phyloP scores from a whole-genome alignment of 352 stramenopile species.

The Globisporangium cederbergense region DNA sequence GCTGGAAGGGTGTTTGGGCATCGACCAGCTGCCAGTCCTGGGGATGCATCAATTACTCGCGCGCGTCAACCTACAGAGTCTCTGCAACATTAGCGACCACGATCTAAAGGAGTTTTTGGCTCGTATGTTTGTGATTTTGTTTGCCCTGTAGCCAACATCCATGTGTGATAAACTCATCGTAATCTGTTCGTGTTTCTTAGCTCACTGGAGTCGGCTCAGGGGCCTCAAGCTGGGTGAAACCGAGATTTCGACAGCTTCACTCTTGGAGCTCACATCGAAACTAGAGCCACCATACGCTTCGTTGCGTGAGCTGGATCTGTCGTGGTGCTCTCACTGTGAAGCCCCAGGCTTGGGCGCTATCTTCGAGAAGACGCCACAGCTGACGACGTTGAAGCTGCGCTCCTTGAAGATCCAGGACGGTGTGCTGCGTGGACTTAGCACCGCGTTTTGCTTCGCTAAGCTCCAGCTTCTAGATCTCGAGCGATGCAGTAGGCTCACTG shows the following conservation, averaged over 20 bases:
- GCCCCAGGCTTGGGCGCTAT: constrained; percentile 11
- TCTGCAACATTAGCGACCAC: constrained; percentile 9
- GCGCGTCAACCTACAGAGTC: constrained; percentile 15
- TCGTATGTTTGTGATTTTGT: neutral
- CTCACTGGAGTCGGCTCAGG: constrained; percentile 8
- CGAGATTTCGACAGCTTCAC: constrained; percentile 15
- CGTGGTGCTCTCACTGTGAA: constrained; percentile 21
- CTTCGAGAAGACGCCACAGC: constrained; percentile 7
- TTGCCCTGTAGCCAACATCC: neutral
- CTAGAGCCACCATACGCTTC: neutral
- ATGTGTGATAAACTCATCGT: neutral
- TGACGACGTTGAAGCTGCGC: constrained; percentile 18
- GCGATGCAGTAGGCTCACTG: constrained; percentile 18
- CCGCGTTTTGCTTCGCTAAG: neutral
- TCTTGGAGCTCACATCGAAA: neutral
- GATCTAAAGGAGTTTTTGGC: constrained; percentile 8
- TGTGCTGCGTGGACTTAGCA: constrained; percentile 5
- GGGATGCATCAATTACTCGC: constrained; percentile 1
- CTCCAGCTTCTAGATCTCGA: constrained; percentile 23
- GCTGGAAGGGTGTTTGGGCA: constrained; percentile 17
- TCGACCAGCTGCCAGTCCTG: constrained; percentile 12
- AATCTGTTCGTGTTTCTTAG: neutral
- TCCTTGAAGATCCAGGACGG: constrained; percentile 18
- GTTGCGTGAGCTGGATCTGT: constrained; percentile 19
- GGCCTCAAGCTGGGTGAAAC: constrained; percentile 17